phyloP scores from a whole-genome alignment of 257 asterid genomes.

The Solanum corneliomulleri region DNA sequence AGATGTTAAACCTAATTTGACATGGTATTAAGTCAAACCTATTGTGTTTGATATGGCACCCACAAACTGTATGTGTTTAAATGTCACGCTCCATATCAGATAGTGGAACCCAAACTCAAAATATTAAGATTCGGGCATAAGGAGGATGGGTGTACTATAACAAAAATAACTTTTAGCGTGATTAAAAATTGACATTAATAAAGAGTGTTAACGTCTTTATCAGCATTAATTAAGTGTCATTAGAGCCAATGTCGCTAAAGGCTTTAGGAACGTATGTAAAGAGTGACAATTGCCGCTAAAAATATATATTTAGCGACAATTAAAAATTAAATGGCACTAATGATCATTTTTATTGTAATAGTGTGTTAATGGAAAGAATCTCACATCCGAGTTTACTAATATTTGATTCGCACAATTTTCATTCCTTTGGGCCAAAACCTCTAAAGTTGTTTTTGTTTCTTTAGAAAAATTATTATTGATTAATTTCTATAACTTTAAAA shows the following conservation, averaged over 20 bases:
- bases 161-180: too few relatives aligned
- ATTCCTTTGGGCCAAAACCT: rapidly evolving
- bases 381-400: neutral
- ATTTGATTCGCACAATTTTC: neutral
- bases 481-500: neutral
- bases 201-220: too few relatives aligned
- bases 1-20: neutral
- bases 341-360: too few relatives aligned
- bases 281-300: too few relatives aligned
- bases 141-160: neutral
- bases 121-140: neutral
- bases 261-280: rapidly evolving
- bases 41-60: neutral
- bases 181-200: too few relatives aligned
- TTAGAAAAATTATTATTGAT: neutral
- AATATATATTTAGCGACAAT: too few relatives aligned
- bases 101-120: neutral
- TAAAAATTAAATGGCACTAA: rapidly evolving
- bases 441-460: neutral
- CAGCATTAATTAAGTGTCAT: too few relatives aligned
- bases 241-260: too few relatives aligned
- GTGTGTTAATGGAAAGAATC: neutral
- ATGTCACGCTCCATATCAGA: too few relatives aligned
- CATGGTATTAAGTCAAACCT: neutral
- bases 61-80: neutral